phyloP scores from a whole-genome alignment of 1,139 yeast species.

The Magnusiomyces magnusii region DNA sequence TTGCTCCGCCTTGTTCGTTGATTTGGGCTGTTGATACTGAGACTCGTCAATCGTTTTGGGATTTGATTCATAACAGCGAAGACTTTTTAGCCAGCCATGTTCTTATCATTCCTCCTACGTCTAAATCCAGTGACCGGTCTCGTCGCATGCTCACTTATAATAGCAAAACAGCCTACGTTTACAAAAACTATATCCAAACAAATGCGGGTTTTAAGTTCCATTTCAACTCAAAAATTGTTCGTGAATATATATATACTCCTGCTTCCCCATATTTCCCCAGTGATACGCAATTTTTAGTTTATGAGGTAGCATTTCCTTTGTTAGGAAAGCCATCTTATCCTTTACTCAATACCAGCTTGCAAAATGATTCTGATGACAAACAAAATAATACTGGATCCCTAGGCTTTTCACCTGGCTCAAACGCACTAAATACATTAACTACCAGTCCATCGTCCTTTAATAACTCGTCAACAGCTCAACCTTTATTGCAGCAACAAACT shows the following conservation, averaged over 20 bases:
- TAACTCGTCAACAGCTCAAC: slow-evolving; percentile 6
- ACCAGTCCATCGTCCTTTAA: slow-evolving; percentile 9
- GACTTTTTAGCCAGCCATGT: slow-evolving; percentile 71
- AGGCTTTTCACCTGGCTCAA: slow-evolving; percentile 19
- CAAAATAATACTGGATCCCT: neutral
- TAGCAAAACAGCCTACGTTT: slow-evolving; percentile 50
- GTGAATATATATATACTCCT: slow-evolving; percentile 41
- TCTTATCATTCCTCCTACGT: slow-evolving; percentile 36
- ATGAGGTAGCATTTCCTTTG: slow-evolving; percentile 42
- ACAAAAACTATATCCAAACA: slow-evolving; percentile 45
- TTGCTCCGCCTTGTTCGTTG: slow-evolving; percentile 13
- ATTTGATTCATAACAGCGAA: slow-evolving; percentile 49
- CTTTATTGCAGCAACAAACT: neutral
- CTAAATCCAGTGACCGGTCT: slow-evolving; percentile 38
- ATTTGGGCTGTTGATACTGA: slow-evolving; percentile 44
- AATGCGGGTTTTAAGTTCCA: slow-evolving; percentile 44
- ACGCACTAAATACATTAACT: slow-evolving; percentile 19
- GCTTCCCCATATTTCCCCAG: slow-evolving; percentile 41
- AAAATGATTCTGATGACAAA: slow-evolving; percentile 10
- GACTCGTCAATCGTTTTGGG: slow-evolving; percentile 41
- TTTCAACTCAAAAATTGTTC: slow-evolving; percentile 40
- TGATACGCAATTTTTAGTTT: slow-evolving; percentile 42
- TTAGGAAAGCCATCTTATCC: slow-evolving; percentile 32
- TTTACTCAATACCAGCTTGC: slow-evolving; percentile 1
- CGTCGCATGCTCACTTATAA: slow-evolving; percentile 51